Conservation (phyloP, 768 basidiomycete genomes). For the Trametopsis cervina region DNA sequence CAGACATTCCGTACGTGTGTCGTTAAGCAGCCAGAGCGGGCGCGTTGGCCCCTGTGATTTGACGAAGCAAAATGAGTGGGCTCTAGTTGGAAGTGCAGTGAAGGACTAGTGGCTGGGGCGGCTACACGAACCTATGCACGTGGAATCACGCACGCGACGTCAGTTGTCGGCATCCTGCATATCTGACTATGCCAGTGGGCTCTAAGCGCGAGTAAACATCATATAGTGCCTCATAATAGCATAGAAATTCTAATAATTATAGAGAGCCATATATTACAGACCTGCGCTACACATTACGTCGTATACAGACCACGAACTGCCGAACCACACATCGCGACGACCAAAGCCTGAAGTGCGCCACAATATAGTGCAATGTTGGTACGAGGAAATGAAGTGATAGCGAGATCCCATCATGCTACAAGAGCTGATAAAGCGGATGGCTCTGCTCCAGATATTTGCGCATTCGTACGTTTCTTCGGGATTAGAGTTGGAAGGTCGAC, state of each 20-base stretch:
- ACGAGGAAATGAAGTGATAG: too few species aligned
- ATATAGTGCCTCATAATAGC: too few species aligned
- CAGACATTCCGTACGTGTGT: constrained; percentile 3
- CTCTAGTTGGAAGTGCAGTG: neutral
- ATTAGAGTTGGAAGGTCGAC: constrained; percentile 17
- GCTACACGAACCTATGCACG: constrained; percentile 5
- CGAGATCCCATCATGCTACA: neutral
- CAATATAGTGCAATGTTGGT: too few species aligned
- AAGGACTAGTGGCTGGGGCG: neutral
- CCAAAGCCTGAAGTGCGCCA: too few species aligned
- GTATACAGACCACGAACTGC: too few species aligned
- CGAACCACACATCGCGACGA: too few species aligned
- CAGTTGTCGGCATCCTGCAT: too few species aligned
- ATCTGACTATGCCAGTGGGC: too few species aligned
- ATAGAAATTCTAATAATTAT: too few species aligned
- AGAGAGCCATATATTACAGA: too few species aligned
- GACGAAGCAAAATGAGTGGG: neutral
- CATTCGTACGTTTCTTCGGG: constrained; percentile 16
- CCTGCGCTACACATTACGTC: too few species aligned
- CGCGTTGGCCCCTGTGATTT: neutral
- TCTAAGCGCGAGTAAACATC: too few species aligned
- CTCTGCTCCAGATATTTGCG: constrained; percentile 5
- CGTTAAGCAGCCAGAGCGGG: neutral
- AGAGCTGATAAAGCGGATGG: constrained; percentile 2
- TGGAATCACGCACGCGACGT: constrained; percentile 6